Evolutionary conservation across 2,329 filamentous ascomycete genomes (phyloP).

Genomic region (Alternaria gaisen): DNA sequence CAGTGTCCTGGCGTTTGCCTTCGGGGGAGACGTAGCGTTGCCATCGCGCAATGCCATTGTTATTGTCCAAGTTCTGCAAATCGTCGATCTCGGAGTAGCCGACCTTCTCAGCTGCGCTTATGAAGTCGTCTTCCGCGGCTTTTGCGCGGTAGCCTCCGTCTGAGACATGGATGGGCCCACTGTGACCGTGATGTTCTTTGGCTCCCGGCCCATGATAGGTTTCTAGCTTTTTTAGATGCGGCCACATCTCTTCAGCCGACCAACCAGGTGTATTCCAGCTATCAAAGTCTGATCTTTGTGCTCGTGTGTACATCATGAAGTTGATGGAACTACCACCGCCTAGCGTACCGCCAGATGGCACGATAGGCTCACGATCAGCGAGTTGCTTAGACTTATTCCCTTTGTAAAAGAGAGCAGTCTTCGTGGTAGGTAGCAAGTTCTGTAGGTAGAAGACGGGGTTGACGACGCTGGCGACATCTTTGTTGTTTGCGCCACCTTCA

Average conservation of each 20-base stretch:
- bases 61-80: constrained; percentile 60
- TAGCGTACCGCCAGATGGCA: constrained; percentile 60
- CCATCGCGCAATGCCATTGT: constrained; percentile 56
- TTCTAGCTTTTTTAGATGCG: constrained; percentile 66
- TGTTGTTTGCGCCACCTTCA: constrained; percentile 64
- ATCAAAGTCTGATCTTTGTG: constrained; percentile 60
- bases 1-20: constrained; percentile 67
- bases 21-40: constrained; percentile 61
- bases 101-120: constrained; percentile 57
- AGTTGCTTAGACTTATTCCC: constrained; percentile 58
- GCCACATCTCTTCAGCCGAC: constrained; percentile 61
- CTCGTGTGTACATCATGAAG: constrained; percentile 56
- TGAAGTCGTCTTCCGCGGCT: constrained; percentile 58
- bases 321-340: constrained; percentile 65
- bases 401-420: constrained; percentile 63
- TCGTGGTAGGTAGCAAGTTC: constrained; percentile 60
- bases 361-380: constrained; percentile 56
- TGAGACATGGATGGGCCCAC: constrained; percentile 66
- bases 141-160: constrained; percentile 58
- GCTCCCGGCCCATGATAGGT: constrained; percentile 62
- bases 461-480: constrained; percentile 60
- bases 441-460: constrained; percentile 61
- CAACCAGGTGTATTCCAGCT: constrained; percentile 64
- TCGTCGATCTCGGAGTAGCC: constrained; percentile 65
- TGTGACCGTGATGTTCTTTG: constrained; percentile 59